Evolutionary conservation across 495 filamentous ascomycete genomes (phyloP).

Genomic region (Aspergillus heteromorphus): DNA sequence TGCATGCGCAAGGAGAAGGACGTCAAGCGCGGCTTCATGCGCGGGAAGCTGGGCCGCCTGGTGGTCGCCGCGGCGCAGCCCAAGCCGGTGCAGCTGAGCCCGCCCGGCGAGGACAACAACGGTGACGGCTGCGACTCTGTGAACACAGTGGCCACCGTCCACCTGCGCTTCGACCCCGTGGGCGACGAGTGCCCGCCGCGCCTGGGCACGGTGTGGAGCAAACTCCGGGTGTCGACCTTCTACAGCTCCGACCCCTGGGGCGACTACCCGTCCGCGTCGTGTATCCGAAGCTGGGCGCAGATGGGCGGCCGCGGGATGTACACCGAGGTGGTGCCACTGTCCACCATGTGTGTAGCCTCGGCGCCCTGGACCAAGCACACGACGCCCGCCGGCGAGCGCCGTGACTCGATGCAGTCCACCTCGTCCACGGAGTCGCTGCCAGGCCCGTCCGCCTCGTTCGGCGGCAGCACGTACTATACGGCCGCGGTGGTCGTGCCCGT

Average conservation of each 20-base stretch:
- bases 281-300: constrained; percentile 30
- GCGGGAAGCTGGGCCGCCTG: constrained; percentile 67
- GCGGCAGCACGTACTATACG: constrained; percentile 53
- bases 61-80: constrained; percentile 72
- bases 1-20: constrained; percentile 67
- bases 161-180: constrained; percentile 70
- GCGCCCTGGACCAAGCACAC: constrained; percentile 61
- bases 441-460: constrained; percentile 36
- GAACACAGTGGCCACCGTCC: constrained; percentile 60
- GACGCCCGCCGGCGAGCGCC: constrained; percentile 32
- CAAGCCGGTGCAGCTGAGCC: constrained; percentile 54
- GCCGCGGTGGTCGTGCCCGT: constrained; percentile 69
- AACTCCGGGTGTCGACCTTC: constrained; percentile 71
- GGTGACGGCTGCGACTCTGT: constrained; percentile 28
- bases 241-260: constrained; percentile 60
- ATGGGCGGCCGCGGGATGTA: constrained; percentile 59
- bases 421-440: constrained; percentile 28
- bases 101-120: constrained; percentile 32
- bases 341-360: constrained; percentile 57
- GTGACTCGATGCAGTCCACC: constrained; percentile 54
- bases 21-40: constrained; percentile 72
- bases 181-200: constrained; percentile 58
- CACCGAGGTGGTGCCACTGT: constrained; percentile 55
- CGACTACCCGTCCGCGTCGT: constrained; percentile 31
- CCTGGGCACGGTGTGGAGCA: constrained; percentile 60